A percentile compares a stretch with the other conserved stretches of the same genome.
These are phyloP conservation scores for Aureobasidium subglaciale DNA, from an alignment of 2,329 filamentous ascomycete genomes.

Conservation along the genomic window DNA sequence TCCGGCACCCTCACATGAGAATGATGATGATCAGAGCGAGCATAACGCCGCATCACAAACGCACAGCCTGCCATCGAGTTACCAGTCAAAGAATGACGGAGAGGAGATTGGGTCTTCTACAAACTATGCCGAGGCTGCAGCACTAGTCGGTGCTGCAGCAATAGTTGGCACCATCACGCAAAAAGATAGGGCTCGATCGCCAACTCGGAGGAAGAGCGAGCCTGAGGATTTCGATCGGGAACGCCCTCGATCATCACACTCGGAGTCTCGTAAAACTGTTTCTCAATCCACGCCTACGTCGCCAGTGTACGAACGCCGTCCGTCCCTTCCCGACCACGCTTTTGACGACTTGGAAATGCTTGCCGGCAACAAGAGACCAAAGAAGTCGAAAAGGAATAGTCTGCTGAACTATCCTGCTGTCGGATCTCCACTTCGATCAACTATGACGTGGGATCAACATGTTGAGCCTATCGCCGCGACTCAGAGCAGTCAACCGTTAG, in stretches of 20 bases:
- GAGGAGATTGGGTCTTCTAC: background rate
- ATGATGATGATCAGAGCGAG: background rate
- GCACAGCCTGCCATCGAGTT: background rate
- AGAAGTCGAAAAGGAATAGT: conserved; percentile 38
- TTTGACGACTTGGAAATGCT: conserved; percentile 31
- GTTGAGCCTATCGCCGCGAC: conserved; percentile 22
- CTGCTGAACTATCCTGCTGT: conserved; percentile 35
- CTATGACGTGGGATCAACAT: conserved; percentile 39
- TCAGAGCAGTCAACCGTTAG: too few relatives aligned
- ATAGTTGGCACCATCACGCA: background rate
- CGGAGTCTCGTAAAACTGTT: background rate
- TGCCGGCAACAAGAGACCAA: conserved; percentile 35
- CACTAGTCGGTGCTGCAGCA: background rate
- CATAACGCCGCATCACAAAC: background rate
- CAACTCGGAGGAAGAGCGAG: conserved; percentile 3
- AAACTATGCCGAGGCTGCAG: background rate
- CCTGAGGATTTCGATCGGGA: background rate
- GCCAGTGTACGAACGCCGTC: conserved; percentile 3
- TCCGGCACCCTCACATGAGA: background rate
- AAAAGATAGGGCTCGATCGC: background rate
- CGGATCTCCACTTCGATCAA: conserved; percentile 39
- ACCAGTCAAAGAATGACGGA: background rate
- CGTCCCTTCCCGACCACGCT: conserved; percentile 27
- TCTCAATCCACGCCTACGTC: conserved; percentile 9
- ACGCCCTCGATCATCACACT: background rate